Evolutionary conservation across 2,329 filamentous ascomycete genomes (phyloP).

Genomic region (Fusarium fracticaudum): DNA sequence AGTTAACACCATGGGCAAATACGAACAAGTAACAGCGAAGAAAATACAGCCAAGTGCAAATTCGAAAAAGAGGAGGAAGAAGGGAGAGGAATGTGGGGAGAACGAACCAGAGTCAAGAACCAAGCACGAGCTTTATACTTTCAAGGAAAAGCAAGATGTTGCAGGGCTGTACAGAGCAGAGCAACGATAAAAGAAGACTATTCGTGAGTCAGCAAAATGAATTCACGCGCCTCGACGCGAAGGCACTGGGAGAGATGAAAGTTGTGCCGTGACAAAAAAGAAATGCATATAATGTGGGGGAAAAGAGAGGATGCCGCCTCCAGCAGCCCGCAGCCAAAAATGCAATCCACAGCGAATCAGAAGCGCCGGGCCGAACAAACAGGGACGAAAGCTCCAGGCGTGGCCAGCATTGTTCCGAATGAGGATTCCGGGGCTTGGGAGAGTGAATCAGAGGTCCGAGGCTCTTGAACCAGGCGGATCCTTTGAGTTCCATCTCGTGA

Average conservation of each 20-base stretch:
- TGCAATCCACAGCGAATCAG: background rate
- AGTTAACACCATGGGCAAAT: constrained; percentile 8
- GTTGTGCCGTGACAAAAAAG: background rate
- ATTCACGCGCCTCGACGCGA: background rate
- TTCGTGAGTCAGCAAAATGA: constrained; percentile 11
- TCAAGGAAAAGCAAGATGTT: constrained; percentile 34
- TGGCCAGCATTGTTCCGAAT: background rate
- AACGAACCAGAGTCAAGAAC: constrained; percentile 27
- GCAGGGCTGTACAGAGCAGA: constrained; percentile 34
- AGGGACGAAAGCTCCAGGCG: background rate
- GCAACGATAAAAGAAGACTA: constrained; percentile 32
- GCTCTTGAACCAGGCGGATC: background rate
- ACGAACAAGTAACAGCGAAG: background rate
- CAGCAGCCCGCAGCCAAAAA: background rate
- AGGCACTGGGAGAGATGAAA: background rate
- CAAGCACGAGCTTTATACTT: constrained; percentile 32
- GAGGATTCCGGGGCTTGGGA: background rate
- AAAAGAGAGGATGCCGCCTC: background rate
- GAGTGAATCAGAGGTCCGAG: constrained; percentile 15
- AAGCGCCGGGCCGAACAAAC: background rate
- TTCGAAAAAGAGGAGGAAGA: background rate
- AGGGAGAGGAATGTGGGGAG: background rate
- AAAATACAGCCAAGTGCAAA: background rate
- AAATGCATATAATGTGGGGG: background rate
- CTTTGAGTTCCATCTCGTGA: background rate